phyloP scores from a whole-genome alignment of 2,329 filamentous ascomycete genomes.

The Diplodia corticola region DNA sequence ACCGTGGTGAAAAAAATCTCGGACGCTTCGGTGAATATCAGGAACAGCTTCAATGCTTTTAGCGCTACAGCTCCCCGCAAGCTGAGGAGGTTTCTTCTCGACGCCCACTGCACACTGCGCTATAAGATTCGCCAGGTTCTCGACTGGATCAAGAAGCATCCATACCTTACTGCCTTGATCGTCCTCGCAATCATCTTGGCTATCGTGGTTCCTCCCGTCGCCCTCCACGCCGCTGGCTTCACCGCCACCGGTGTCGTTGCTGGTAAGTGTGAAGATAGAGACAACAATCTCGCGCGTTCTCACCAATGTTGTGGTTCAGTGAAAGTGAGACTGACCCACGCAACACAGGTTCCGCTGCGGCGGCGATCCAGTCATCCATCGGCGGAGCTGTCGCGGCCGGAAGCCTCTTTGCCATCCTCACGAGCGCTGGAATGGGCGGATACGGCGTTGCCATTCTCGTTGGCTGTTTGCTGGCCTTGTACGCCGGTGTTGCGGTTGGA shows the following conservation, averaged over 20 bases:
- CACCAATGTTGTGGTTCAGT: too few relatives aligned
- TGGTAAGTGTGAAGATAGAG: slow-evolving; percentile 23
- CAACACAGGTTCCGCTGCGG: too few relatives aligned
- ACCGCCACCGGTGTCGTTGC: slow-evolving; percentile 28
- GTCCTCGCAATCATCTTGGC: slow-evolving; percentile 25
- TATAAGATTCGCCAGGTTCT: not conserved
- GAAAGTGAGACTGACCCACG: too few relatives aligned
- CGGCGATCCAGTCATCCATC: too few relatives aligned
- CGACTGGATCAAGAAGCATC: slow-evolving; percentile 22
- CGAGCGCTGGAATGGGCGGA: too few relatives aligned
- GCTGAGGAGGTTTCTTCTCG: not conserved
- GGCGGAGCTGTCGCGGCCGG: too few relatives aligned
- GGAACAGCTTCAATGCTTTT: not conserved
- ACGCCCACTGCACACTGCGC: not conserved
- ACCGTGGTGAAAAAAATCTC: not conserved
- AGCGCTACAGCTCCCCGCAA: not conserved
- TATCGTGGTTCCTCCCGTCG: slow-evolving; percentile 21
- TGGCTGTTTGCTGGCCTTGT: too few relatives aligned
- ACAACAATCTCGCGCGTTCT: too few relatives aligned
- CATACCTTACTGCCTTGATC: not conserved
- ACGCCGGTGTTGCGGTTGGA: too few relatives aligned
- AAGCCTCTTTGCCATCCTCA: too few relatives aligned
- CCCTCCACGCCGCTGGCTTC: slow-evolving; percentile 31
- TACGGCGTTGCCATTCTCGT: too few relatives aligned
- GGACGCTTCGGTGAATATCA: not conserved